Conservation (phyloP, 73 alveolate species). For the Symbiodinium pilosum region DNA sequence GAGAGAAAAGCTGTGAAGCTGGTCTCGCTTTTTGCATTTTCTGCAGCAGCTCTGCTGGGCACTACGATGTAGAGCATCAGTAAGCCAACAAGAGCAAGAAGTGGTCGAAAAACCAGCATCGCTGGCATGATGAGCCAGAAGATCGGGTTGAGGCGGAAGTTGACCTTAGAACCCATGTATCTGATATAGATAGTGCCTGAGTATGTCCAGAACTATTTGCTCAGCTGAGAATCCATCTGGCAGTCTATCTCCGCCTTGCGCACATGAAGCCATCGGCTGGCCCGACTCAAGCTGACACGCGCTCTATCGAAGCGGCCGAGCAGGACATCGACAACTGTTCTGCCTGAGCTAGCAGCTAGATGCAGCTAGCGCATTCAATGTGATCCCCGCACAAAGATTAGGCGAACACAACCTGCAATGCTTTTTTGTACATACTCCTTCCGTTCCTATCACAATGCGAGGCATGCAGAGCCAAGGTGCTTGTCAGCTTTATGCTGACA, state of each 20-base stretch:
- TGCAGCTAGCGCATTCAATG: background rate
- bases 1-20: conserved; percentile 1
- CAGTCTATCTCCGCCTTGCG: conserved; percentile 4
- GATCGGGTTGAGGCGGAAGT: conserved; percentile 18
- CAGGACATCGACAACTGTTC: background rate
- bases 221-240: background rate
- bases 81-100: background rate
- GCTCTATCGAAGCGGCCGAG: conserved; percentile 39
- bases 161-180: background rate
- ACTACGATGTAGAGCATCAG: background rate
- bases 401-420: background rate
- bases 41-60: background rate
- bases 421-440: background rate
- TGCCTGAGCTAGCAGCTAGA: conserved; percentile 17
- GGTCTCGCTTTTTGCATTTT: background rate
- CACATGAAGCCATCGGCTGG: conserved; percentile 17
- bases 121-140: background rate
- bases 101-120: background rate
- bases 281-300: background rate
- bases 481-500: background rate
- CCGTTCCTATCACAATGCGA: too few relatives aligned
- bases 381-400: too few relatives aligned
- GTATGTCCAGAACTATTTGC: background rate
- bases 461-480: background rate
- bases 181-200: too few relatives aligned